These are phyloP conservation scores for Zhuliangozyma blackwelliae DNA, from an alignment of 1,139 yeast genomes.

Conservation along the genomic window DNA sequence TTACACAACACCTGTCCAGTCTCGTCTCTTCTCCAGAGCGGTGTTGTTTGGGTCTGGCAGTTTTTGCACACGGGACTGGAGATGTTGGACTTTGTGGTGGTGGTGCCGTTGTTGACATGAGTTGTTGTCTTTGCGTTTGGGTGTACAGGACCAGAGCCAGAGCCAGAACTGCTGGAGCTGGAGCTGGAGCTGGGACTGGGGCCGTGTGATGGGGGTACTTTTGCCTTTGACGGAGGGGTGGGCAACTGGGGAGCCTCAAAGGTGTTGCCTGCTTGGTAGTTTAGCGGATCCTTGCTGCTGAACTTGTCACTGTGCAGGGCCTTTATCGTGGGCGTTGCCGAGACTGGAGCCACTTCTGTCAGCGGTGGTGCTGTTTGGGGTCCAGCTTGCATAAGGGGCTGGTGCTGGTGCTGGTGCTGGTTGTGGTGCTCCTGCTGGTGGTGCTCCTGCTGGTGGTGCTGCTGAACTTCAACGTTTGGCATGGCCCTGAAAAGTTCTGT, in stretches of 20 bases:
- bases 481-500: too few relatives aligned
- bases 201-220: conserved; percentile 2
- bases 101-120: conserved; percentile 40
- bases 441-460: background rate
- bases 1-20: conserved; percentile 90
- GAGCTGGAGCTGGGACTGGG: background rate
- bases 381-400: background rate
- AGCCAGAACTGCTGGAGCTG: conserved; percentile 2
- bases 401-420: background rate
- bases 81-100: conserved; percentile 46
- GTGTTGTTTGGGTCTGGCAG: conserved; percentile 89
- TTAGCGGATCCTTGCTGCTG: conserved; percentile 2
- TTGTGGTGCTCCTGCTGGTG: conserved; percentile 2
- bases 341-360: background rate
- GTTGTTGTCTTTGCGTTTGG: conserved; percentile 50
- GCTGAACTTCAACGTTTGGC: too few relatives aligned
- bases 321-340: conserved; percentile 3
- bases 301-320: background rate
- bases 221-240: conserved; percentile 10
- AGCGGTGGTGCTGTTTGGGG: background rate
- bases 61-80: conserved; percentile 78
- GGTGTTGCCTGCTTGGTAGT: conserved; percentile 3
- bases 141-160: conserved; percentile 25
- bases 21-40: conserved; percentile 93
- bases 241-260: conserved; percentile 6